These are phyloP conservation scores for Trametes versicolor DNA, from an alignment of 1,284 basidiomycete genomes.

Conservation along the genomic window DNA sequence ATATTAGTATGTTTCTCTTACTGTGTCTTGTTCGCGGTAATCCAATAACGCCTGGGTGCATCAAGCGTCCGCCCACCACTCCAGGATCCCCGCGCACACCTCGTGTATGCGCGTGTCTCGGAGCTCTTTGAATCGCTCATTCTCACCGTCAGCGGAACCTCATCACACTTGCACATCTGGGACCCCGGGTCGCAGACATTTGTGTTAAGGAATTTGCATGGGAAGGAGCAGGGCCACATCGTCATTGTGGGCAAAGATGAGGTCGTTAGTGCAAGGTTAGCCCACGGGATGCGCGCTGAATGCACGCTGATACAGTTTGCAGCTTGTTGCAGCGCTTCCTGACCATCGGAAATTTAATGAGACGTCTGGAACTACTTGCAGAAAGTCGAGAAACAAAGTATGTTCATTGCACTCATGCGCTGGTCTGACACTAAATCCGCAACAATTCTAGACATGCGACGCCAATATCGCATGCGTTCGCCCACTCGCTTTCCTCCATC, in stretches of 20 bases:
- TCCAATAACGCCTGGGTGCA: neutral
- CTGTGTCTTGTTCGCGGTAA: neutral
- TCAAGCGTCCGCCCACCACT: conserved; percentile 53
- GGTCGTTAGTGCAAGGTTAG: conserved; percentile 63
- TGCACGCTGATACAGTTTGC: conserved; percentile 5
- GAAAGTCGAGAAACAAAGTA: conserved; percentile 57
- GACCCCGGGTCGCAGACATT: conserved; percentile 61
- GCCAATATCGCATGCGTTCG: conserved; percentile 70
- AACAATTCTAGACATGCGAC: conserved; percentile 44
- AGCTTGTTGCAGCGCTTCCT: conserved; percentile 71
- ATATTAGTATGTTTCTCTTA: conserved; percentile 58
- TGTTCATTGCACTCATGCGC: neutral
- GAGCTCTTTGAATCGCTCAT: conserved; percentile 63
- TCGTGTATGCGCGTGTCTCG: conserved; percentile 54
- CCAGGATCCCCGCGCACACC: conserved; percentile 47
- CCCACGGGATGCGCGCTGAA: neutral
- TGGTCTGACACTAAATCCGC: conserved; percentile 12
- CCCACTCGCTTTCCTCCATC: conserved; percentile 67
- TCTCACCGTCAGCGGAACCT: conserved; percentile 66
- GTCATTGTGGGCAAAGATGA: conserved; percentile 65
- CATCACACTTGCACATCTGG: conserved; percentile 73
- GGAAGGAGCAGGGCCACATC: conserved; percentile 46
- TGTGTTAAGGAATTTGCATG: conserved; percentile 45
- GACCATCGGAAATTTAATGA: conserved; percentile 67
- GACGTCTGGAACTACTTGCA: conserved; percentile 68